These are phyloP conservation scores for Aureobasidium subglaciale DNA, from an alignment of 2,329 filamentous ascomycete genomes.

Conservation along the genomic window DNA sequence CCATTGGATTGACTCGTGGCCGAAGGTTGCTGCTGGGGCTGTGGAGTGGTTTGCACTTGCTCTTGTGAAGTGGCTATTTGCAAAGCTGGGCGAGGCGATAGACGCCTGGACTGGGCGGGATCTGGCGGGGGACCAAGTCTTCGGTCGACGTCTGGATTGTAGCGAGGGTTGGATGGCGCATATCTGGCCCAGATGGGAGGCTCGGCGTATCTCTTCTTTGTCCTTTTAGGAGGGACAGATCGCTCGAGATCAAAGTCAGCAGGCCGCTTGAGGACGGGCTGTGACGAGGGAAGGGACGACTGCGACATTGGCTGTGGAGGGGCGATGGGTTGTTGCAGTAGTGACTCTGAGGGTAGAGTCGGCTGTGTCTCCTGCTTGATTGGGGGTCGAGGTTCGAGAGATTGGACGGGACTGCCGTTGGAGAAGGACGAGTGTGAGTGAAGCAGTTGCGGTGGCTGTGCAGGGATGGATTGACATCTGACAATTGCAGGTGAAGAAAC, in stretches of 20 bases:
- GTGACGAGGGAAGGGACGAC: background rate
- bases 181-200: conserved; percentile 30
- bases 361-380: background rate
- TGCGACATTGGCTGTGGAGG: background rate
- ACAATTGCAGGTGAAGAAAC: conserved; percentile 1
- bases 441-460: background rate
- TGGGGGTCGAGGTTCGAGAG: background rate
- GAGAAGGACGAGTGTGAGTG: conserved; percentile 5
- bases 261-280: conserved; percentile 22
- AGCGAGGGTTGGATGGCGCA: conserved; percentile 23
- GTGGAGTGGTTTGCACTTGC: background rate
- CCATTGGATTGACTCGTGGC: background rate
- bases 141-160: conserved; percentile 1
- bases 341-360: conserved; percentile 11
- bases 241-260: conserved; percentile 21
- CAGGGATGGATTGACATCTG: background rate
- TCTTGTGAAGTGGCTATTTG: background rate
- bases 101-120: background rate
- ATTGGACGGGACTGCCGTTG: conserved; percentile 4
- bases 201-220: conserved; percentile 24
- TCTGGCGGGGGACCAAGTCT: conserved; percentile 6
- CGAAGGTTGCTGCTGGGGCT: background rate
- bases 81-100: conserved; percentile 5
- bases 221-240: conserved; percentile 25
- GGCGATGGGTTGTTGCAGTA: conserved; percentile 17